Evolutionary conservation across 2,329 filamentous ascomycete genomes (phyloP), one percentile per base, ranked within the genome.

Genomic region (Emericellopsis cladophorae): DNA sequence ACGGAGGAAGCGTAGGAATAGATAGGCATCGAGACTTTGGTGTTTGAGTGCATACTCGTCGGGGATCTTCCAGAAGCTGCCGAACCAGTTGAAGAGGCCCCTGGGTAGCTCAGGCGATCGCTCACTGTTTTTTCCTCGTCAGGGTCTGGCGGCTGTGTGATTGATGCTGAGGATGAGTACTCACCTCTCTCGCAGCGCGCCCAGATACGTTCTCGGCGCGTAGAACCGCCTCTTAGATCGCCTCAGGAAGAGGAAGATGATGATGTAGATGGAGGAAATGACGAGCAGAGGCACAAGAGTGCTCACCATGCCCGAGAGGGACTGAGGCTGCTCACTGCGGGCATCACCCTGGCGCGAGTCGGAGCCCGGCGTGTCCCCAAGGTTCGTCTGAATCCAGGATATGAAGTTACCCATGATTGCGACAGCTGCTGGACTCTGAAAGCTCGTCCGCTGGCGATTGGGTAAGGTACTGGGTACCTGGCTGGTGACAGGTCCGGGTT

Each of bases 31-130:
- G 47, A 96, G 74, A 3, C 86, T 88, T 57, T 88, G 84, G 60
- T 94, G 86, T 49, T 89, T 83, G 33, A 95, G 73, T 22, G 88
- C 73, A 51, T 86, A 92, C 44, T 78, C 79, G 59, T 95, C 89
- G 6, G 72, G 68, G 37, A 78, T 61, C 50, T 72, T 73, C 62
- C 73, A 74, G 59, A 84, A 79, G 9, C 71, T 64, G 33, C 58
- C 59, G 46, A 84, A 60, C 80, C 80, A 84, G 50, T 71, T 67
- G 53, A 80, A 67, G 39, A 73, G 57, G 35, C 77, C 76, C n/a
- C 54, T 62, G 3, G 75, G 70, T 2, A 78, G 65, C 14, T 62
- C 55, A 2, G 72, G 72, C 38, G 71, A 73, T 31, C 76, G 72
- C 50, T 80, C 71, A 48, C 69, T 72, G 47, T 29, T 39, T 23